phyloP scores from a whole-genome alignment of 768 basidiomycete species.

The Mycena rosella region DNA sequence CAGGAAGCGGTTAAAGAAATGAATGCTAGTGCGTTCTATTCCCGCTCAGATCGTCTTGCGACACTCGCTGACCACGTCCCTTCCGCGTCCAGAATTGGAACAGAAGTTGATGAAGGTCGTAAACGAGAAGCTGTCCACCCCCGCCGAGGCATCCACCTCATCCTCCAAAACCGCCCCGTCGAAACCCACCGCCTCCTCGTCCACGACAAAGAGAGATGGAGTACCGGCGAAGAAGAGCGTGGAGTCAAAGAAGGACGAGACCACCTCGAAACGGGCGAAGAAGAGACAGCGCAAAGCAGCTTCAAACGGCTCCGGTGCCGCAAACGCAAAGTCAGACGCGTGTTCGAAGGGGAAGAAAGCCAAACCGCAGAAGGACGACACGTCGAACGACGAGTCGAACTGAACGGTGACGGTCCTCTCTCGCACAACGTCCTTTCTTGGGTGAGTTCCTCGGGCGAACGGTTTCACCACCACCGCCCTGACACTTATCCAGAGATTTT shows the following conservation, averaged over 20 bases:
- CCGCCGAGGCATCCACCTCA: too few species aligned
- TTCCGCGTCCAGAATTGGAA: too few species aligned
- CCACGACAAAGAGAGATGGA: too few species aligned
- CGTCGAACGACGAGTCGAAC: too few species aligned
- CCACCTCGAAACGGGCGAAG: not conserved
- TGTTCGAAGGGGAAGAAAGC: too few species aligned
- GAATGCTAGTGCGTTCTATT: not conserved
- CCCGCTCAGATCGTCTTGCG: not conserved
- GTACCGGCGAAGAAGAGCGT: too few species aligned
- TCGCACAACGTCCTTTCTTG: not conserved
- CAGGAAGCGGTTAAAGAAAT: not conserved
- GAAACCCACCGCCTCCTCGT: too few species aligned
- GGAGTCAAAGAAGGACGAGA: too few species aligned
- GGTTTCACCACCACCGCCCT: conserved; percentile 2
- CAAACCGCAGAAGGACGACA: not conserved
- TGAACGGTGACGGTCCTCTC: too few species aligned
- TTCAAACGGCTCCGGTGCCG: not conserved
- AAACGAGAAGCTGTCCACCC: too few species aligned
- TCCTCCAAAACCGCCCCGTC: too few species aligned
- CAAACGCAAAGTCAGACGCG: not conserved
- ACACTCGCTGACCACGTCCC: not conserved
- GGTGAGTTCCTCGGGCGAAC: not conserved
- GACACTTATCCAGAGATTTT: not conserved
- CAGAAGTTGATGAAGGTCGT: too few species aligned
- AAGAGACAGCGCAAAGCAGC: not conserved